phyloP scores from a whole-genome alignment of 257 asterid species.

The Mentha longifolia region DNA sequence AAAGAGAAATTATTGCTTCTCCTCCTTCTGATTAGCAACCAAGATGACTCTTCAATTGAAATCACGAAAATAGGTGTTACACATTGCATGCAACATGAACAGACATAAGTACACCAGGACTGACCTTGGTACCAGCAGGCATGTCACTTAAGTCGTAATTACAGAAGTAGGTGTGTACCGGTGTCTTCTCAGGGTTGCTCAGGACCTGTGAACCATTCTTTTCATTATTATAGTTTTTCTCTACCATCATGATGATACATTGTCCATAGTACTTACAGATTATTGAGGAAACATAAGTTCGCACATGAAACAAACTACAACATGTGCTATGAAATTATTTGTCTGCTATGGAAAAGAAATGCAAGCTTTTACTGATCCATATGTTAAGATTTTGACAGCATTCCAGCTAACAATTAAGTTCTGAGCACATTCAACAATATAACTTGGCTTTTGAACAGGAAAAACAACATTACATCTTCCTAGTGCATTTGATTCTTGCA shows the following conservation, averaged over 20 bases:
- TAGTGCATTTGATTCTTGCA: neutral
- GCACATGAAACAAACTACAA: neutral
- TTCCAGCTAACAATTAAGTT: neutral
- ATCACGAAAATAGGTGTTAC: neutral
- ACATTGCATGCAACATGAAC: neutral
- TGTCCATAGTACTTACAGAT: neutral
- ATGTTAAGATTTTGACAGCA: neutral
- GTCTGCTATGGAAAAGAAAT: constrained; percentile 6
- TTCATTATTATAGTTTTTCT: constrained; percentile 8
- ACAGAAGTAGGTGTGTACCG: constrained; percentile 78
- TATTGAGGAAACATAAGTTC: neutral
- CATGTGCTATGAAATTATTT: neutral
- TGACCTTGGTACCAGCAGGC: constrained; percentile 89
- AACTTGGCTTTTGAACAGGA: neutral
- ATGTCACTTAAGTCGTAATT: constrained; percentile 81
- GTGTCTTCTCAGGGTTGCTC: constrained; percentile 92
- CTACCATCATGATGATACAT: constrained; percentile 7
- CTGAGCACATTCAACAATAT: neutral
- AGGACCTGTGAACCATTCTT: constrained; percentile 56
- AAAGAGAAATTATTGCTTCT: constrained; percentile 16
- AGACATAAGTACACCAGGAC: constrained; percentile 25
- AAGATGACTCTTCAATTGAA: neutral
- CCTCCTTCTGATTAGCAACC: too few relatives aligned
- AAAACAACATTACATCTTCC: neutral
- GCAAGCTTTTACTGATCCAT: neutral